A percentile compares a stretch with the other conserved stretches of the same genome.
phyloP scores from a whole-genome alignment of 23 red algal genomes.

The Gracilaria domingensis region DNA sequence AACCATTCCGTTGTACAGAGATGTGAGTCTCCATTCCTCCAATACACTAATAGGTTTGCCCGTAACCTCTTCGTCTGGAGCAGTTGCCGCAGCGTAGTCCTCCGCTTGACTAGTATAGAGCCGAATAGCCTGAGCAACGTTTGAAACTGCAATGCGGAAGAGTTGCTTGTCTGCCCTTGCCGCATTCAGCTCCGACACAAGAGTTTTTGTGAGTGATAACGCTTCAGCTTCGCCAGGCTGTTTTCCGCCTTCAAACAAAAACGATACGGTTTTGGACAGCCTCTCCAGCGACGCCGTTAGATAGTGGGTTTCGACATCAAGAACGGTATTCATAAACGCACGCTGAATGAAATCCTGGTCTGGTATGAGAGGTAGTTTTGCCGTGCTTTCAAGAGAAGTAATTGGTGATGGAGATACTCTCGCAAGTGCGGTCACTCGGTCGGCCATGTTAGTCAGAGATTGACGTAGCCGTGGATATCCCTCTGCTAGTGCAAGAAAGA shows the following conservation, averaged over 20 bases:
- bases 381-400: constrained; percentile 5
- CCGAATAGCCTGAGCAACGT: constrained; percentile 61
- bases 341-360: constrained; percentile 54
- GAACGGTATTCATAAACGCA: constrained; percentile 51
- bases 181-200: constrained; percentile 62
- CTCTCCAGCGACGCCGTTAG: constrained; percentile 73
- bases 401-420: constrained; percentile 62
- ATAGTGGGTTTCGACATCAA: constrained; percentile 70
- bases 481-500: constrained; percentile 67
- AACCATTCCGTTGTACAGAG: constrained; percentile 74
- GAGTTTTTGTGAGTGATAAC: constrained; percentile 42
- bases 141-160: constrained; percentile 58
- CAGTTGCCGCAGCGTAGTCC: constrained; percentile 70
- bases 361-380: constrained; percentile 55
- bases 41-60: constrained; percentile 40
- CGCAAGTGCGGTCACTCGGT: constrained; percentile 52
- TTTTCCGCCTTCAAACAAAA: constrained; percentile 54
- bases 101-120: constrained; percentile 67
- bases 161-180: constrained; percentile 53
- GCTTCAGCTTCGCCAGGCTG: constrained; percentile 74
- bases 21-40: constrained; percentile 71
- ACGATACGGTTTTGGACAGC: constrained; percentile 55
- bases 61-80: constrained; percentile 22
- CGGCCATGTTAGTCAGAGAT: constrained; percentile 39
- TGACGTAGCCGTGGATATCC: constrained; percentile 60